phyloP scores from a whole-genome alignment of 2,329 filamentous ascomycete species.

The Ceratocystis albifundus region DNA sequence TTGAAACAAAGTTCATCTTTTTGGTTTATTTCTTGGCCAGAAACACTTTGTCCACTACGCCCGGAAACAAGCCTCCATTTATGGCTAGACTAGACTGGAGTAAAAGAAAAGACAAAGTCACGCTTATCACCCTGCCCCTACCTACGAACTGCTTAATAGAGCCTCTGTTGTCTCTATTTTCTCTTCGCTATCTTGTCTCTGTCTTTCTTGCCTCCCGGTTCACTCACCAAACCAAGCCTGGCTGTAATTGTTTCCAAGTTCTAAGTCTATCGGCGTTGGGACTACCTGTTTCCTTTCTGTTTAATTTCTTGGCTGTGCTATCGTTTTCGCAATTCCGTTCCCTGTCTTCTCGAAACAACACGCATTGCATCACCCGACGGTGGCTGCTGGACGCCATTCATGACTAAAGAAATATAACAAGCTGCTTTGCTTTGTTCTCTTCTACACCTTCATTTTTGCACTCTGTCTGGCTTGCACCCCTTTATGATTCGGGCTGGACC shows the following conservation, averaged over 20 bases:
- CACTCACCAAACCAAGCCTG: not conserved
- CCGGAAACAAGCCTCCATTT: not conserved
- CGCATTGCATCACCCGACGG: not conserved
- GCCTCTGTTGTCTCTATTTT: constrained; percentile 4
- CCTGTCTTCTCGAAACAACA: not conserved
- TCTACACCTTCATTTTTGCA: not conserved
- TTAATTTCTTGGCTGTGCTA: not conserved
- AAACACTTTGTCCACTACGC: not conserved
- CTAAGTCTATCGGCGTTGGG: not conserved
- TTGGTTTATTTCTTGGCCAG: not conserved
- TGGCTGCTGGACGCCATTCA: not conserved
- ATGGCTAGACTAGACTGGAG: not conserved
- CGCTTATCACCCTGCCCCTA: not conserved
- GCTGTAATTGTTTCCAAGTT: not conserved
- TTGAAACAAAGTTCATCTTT: constrained; percentile 1
- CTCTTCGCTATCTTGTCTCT: not conserved
- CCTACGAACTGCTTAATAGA: not conserved
- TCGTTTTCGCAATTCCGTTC: not conserved
- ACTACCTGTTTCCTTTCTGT: not conserved
- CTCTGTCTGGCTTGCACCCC: too few relatives aligned
- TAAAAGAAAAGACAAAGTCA: not conserved
- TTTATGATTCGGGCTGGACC: not conserved
- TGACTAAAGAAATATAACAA: not conserved
- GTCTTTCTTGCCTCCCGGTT: constrained; percentile 3
- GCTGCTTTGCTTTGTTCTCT: not conserved